Evolutionary conservation across 345 rosid species (phyloP), one percentile per base, ranked within the genome.

Genomic region (Linum lewisii): DNA sequence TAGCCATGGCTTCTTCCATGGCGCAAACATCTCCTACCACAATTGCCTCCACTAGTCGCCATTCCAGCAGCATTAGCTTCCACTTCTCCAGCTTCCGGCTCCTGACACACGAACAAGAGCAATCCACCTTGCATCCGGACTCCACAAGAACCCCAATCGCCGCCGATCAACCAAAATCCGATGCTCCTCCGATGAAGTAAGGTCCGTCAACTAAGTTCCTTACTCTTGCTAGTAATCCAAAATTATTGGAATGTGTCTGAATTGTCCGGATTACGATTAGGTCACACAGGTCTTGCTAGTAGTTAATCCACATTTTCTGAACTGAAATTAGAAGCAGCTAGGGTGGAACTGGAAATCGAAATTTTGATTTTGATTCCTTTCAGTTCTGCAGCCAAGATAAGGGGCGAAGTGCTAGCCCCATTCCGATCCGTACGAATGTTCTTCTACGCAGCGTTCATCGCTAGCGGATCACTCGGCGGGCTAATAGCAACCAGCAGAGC

Each of bases 371-470:
- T 64, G 69, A 44, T 72, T 63, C 80, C 66, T 70, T 77, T 73
- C 78, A 91, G 95, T 66, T 84, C 92, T 36, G 57, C 79, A 68
- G 90, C 95, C 62, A 88, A 76, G 86, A 86, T 88, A 69, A 81
- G 92, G 60, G 83, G 87, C 65, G 97, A 88, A 80, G 98, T 92
- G 72, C 84, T 86, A 22, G 67, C 98, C 64, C 99, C 99, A 18
- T 92, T 92, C 68, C 84, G 95, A 57, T 71, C 99, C 37, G 85
- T 92, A 44, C 84, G 97, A 60, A 86, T 92, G 95, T 92, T 92
- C 83, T 92, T 92, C 66, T 92, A 92, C 76, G 82, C 83, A 10
- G 85, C 97, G 8, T 88, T 92, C 65, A 73, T 88, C 26, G 95
- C 94, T 3, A 88, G 99, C 44, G 91, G 72, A 58, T 57, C 76